phyloP scores from a whole-genome alignment of 23 red algal species.

The Gracilaria gracilis region DNA sequence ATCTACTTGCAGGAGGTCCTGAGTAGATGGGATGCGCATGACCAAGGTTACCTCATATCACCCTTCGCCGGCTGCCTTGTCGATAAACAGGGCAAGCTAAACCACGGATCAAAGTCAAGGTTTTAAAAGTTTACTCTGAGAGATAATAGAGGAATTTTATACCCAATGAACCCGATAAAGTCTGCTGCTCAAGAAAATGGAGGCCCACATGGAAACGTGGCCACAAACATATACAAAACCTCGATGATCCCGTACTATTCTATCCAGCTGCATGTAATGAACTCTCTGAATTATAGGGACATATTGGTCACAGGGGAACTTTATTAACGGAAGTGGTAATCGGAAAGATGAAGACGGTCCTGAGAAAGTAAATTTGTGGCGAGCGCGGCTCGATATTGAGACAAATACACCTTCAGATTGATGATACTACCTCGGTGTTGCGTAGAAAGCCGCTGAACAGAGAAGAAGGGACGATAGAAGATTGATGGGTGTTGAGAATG shows the following conservation, averaged over 20 bases:
- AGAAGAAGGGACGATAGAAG: too few species aligned
- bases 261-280: constrained; percentile 14
- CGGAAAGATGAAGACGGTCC: constrained; percentile 2
- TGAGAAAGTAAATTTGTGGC: not conserved
- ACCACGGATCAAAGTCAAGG: not conserved
- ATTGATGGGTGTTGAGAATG: too few species aligned
- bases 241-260: not conserved
- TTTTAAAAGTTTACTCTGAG: not conserved
- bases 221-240: not conserved
- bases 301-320: not conserved
- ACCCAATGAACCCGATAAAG: not conserved
- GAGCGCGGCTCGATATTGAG: not conserved
- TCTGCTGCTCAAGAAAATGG: too few species aligned
- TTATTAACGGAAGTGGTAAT: not conserved
- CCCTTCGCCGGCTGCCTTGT: not conserved
- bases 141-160: not conserved
- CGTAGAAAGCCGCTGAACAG: constrained; percentile 6
- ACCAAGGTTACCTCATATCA: not conserved
- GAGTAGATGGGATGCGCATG: constrained; percentile 4
- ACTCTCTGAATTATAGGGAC: not conserved
- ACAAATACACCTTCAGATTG: constrained; percentile 30
- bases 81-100: not conserved
- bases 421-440: not conserved
- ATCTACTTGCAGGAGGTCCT: too few species aligned
- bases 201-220: not conserved